phyloP scores from a whole-genome alignment of 306 rosid species.

The Castanea sativa region DNA sequence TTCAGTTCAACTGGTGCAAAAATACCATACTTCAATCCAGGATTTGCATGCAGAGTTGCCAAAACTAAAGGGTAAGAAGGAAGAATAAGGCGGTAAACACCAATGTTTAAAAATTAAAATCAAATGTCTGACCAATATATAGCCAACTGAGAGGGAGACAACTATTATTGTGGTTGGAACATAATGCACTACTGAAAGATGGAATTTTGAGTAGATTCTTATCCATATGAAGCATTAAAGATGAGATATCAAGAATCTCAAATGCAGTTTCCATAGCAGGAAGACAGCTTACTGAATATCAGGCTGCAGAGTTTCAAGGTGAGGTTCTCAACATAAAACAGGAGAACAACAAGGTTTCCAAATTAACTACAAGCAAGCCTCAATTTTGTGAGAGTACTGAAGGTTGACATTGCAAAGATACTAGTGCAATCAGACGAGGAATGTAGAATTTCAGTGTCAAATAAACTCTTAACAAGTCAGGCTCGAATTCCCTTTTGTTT shows the following conservation, averaged over 20 bases:
- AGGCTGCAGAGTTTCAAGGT: constrained; percentile 88
- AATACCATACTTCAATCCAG: constrained; percentile 55
- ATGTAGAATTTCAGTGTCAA: constrained; percentile 27
- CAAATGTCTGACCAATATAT: constrained; percentile 61
- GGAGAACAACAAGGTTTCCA: constrained; percentile 55
- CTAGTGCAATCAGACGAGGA: constrained; percentile 43
- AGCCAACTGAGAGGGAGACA: constrained; percentile 70
- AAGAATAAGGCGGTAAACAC: constrained; percentile 29
- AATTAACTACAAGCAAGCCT: constrained; percentile 53
- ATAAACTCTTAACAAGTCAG: constrained; percentile 36
- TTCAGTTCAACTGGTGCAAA: constrained; percentile 69
- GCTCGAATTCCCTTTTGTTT: constrained; percentile 54
- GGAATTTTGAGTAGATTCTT: constrained; percentile 59
- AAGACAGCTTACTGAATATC: constrained; percentile 45
- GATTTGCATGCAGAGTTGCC: constrained; percentile 53
- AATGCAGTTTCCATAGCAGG: constrained; percentile 23
- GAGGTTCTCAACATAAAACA: constrained; percentile 77
- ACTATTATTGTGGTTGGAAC: constrained; percentile 72
- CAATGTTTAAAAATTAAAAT: constrained; percentile 33
- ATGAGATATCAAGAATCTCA: constrained; percentile 57
- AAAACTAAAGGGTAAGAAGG: constrained; percentile 30
- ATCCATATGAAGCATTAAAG: constrained; percentile 54
- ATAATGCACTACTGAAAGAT: constrained; percentile 56
- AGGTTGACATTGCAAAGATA: constrained; percentile 49
- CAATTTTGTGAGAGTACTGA: constrained; percentile 44